Percentiles rank a stretch among this genome's conserved stretches.
These are phyloP conservation scores for Talaromyces sp. DNA, from an alignment of 2,329 filamentous ascomycete species.

Conservation along the genomic window DNA sequence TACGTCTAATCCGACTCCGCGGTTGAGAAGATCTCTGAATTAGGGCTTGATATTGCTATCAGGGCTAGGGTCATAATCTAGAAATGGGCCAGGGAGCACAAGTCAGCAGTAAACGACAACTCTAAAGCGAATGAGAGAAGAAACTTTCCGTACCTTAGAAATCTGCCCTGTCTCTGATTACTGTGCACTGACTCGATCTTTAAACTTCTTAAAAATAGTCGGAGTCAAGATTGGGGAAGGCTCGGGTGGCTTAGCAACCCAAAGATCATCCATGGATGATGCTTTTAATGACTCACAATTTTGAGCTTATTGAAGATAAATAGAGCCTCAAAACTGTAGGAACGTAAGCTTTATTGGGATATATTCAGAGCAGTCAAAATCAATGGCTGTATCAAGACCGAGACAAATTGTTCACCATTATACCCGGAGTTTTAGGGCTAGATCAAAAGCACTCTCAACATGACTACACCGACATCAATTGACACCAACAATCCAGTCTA, in stretches of 20 bases:
- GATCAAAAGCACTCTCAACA: neutral
- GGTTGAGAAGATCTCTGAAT: neutral
- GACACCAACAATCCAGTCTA: conserved; percentile 22
- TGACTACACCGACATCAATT: neutral
- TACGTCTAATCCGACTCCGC: neutral
- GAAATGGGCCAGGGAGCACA: neutral
- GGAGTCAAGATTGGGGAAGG: neutral
- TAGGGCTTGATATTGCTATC: neutral
- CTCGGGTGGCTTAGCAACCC: neutral
- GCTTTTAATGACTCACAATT: conserved; percentile 1
- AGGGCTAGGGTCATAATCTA: neutral
- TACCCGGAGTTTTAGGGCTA: neutral
- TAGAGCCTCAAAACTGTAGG: neutral
- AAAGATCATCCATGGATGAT: neutral
- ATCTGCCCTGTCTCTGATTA: neutral
- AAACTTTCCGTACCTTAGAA: neutral
- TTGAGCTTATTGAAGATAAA: neutral
- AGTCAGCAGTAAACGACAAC: neutral
- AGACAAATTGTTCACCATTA: neutral
- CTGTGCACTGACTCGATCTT: neutral
- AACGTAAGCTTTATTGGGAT: neutral
- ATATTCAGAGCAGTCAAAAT: neutral
- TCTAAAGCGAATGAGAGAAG: neutral
- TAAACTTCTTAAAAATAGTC: neutral
- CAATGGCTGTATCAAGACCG: neutral